Base-by-base conservation (phyloP, 768 basidiomycete genomes). In the Mycena kentingensis region DNA sequence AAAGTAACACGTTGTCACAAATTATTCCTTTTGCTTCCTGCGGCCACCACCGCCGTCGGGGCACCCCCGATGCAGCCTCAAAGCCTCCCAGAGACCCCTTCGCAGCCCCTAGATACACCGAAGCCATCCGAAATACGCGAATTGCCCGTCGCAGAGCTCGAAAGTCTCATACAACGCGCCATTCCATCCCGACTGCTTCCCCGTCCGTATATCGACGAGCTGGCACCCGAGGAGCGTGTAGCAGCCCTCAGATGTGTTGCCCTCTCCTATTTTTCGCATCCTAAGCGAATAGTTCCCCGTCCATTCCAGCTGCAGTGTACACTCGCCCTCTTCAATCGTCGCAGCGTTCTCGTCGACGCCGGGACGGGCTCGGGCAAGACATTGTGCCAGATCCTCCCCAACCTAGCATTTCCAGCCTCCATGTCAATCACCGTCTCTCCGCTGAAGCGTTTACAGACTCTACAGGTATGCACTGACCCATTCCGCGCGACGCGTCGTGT, bases 351-450 rank as follows among this genome's bases (percentile, higher is more conserved):
- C 15, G 43, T 67, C 22, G 27, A 55, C 27, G 61, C 66, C 4
- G 64, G 67, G 1, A 67, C 64, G 11, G 65, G 66, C 7, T 62
- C 60, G 29, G 65, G 67, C 4, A 70, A 72, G 53, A 69, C 66
- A 8, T 46, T 71, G 2, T 60, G 62, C 3, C 65, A 64, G 12
- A 64, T 63, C 11, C 51, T 72, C 3, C 61, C 42, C 18, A 54
- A 63, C 24, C 57, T 69, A 2, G 54, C 69, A 5, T 32, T 46
- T 28, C 60, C 60, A 7, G 13, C 16, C 7, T 49, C 47, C 8
- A 46, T 50, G 0, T 54, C 54, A 8, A 48, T 61, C 1, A 42
- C 57, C 2, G 46, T 61, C 3, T 54, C 45, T 27, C 60, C 56
- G 0, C 27, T 61, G 18, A 58, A 61, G 28, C 37, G 53, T 29